Evolutionary conservation across 805 yeast genomes (phyloP).

Genomic region (Yarrowia sp.): DNA sequence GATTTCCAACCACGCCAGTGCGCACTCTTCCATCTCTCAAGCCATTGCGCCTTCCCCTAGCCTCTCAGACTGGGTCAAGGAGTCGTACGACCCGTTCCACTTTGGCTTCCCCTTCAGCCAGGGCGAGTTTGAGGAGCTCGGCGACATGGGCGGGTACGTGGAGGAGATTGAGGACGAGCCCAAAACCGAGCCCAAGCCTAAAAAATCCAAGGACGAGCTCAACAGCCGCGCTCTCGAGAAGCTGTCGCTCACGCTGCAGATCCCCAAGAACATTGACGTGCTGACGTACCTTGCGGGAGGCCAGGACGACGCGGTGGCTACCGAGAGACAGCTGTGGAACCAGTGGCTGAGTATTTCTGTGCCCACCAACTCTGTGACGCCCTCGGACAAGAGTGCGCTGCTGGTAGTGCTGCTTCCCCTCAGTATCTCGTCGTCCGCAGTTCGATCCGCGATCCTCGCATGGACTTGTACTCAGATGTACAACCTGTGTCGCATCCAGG

Average conservation of each 20-base stretch:
- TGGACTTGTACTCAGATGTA: constrained; percentile 26
- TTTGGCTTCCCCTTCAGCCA: constrained; percentile 20
- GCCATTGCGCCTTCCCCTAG: constrained; percentile 6
- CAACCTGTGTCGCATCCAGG: constrained; percentile 22
- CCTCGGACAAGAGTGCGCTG: constrained; percentile 15
- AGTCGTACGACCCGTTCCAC: constrained; percentile 15
- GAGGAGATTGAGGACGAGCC: background rate
- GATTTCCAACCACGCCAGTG: background rate
- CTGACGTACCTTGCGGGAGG: constrained; percentile 25
- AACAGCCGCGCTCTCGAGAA: background rate
- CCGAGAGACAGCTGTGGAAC: constrained; percentile 21
- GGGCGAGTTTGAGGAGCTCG: constrained; percentile 6
- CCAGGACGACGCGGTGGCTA: constrained; percentile 23
- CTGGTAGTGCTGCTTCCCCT: constrained; percentile 5
- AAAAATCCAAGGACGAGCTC: background rate
- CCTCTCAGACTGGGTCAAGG: constrained; percentile 14
- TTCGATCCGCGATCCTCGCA: constrained; percentile 9
- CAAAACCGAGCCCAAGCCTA: background rate
- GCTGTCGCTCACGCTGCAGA: background rate
- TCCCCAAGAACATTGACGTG: constrained; percentile 18
- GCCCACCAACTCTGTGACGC: constrained; percentile 22
- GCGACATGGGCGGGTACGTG: constrained; percentile 19
- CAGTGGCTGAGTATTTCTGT: constrained; percentile 26
- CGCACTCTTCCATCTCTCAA: constrained; percentile 15
- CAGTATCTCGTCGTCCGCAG: constrained; percentile 9